These are phyloP conservation scores for Ceriops tagal DNA, from an alignment of 345 rosid genomes.

Conservation along the genomic window DNA sequence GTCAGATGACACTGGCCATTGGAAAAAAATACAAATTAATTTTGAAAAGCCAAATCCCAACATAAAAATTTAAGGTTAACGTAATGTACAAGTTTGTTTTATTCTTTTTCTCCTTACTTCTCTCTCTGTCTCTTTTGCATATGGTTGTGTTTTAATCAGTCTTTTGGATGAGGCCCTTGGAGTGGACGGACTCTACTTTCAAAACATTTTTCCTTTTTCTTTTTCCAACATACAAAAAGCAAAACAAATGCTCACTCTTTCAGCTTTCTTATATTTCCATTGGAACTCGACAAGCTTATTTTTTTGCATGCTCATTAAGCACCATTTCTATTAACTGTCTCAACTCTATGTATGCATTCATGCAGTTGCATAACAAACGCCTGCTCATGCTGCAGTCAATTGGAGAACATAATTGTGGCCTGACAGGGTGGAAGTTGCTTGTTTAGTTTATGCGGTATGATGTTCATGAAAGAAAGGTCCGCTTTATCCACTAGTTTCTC, in stretches of 20 bases:
- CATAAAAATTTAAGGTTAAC: no score
- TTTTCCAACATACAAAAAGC: no score
- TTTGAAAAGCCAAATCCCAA: no score
- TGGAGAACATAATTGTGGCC: constrained; percentile 46
- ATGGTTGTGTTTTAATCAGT: no score
- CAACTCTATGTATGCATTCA: neutral
- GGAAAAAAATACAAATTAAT: no score
- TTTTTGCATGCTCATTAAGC: neutral
- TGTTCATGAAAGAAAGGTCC: neutral
- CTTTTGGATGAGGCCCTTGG: neutral
- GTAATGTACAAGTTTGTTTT: no score
- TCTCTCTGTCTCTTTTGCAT: no score
- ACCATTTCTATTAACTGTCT: neutral
- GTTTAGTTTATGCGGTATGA: constrained; percentile 53
- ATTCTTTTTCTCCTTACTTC: no score
- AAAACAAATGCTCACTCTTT: no score
- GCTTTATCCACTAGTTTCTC: neutral
- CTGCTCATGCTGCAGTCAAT: constrained; percentile 58
- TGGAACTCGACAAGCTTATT: neutral
- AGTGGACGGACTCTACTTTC: neutral
- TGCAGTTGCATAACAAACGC: constrained; percentile 48
- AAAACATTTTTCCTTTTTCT: neutral
- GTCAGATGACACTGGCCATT: no score
- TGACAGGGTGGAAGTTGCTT: constrained; percentile 49
- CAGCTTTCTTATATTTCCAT: no score